Evolutionary conservation across 805 yeast species (phyloP), one percentile per base, ranked within the genome.

Genomic region (Suhomyces prunicola): DNA sequence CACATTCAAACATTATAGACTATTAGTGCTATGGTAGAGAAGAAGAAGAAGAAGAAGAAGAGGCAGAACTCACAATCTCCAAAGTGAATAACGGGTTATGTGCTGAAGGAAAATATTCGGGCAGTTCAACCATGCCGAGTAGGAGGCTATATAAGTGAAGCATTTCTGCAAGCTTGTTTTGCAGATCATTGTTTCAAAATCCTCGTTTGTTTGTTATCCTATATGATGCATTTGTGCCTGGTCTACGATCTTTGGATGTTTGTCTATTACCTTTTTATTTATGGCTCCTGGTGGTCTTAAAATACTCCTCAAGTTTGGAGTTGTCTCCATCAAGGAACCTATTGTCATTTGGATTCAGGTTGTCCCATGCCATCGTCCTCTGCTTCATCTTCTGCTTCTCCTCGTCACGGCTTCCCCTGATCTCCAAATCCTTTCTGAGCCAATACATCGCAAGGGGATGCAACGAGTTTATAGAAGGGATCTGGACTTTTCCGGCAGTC

Each of bases 381-480:
- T 76, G 35, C 58, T 65, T 59, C 67, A 72, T 62, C 64, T 76
- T 62, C 19, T 50, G 47, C 60, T 67, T 66, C 45, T 74, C 77
- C 19, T 80, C 82, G 6, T 72, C 80, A 56, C 85, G 73, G 27
- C 73, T 74, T 26, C 88, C 93, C 54, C 89, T 74, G 55, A 66
- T 70, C 49, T 62, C 68, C 58, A 79, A 76, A 60, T 85, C 90
- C 1, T 70, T 66, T 23, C 70, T 59, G 23, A 88, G 71, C 96
- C 96, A 88, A 39, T 77, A 70, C 53, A 86, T 68, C 0, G 91
- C 92, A 50, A 88, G 67, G 3, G 96, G 96, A 65, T 88, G 90
- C 36, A 88, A 69, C 42, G 87, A 80, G 46, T 79, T 74, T 4
- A 80, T 74, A 24, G 74, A 68, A 10, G 74, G 68, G 10, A 84